Evolutionary conservation across 306 rosid genomes (phyloP).

Genomic region (Albizia julibrissin): DNA sequence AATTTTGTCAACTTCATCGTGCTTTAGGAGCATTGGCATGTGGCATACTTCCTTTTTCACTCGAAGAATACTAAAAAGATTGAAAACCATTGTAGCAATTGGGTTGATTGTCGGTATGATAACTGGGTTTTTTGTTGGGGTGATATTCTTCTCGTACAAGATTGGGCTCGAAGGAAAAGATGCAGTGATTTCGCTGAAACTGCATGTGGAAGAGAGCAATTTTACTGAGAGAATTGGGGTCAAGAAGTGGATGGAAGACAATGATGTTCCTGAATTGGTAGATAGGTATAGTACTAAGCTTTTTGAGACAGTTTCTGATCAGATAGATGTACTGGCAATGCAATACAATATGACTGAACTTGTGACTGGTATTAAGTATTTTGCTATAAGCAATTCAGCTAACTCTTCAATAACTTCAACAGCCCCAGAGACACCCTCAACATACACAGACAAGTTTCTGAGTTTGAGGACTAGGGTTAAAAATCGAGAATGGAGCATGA

Average conservation of each 20-base stretch:
- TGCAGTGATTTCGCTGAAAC: conserved; percentile 77
- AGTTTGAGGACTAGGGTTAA: conserved; percentile 63
- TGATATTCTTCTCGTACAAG: conserved; percentile 79
- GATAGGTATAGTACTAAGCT: conserved; percentile 73
- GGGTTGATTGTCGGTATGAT: conserved; percentile 82
- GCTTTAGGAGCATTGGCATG: conserved; percentile 65
- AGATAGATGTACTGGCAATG: conserved; percentile 80
- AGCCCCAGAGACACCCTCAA: conserved; percentile 52
- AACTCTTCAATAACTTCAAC: conserved; percentile 53
- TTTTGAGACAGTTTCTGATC: conserved; percentile 75
- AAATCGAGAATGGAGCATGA: conserved; percentile 74
- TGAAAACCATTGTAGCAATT: conserved; percentile 74
- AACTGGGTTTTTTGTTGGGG: conserved; percentile 66
- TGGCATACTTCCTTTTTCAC: conserved; percentile 76
- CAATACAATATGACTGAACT: conserved; percentile 84
- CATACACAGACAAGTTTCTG: conserved; percentile 62
- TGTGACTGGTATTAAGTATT: conserved; percentile 81
- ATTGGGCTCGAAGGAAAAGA: conserved; percentile 93
- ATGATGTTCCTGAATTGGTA: conserved; percentile 80
- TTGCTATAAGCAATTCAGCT: conserved; percentile 45
- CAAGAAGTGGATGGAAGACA: conserved; percentile 93
- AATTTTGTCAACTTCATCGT: conserved; percentile 65
- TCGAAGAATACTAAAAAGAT: conserved; percentile 54
- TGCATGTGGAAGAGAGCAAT: conserved; percentile 77
- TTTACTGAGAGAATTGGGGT: conserved; percentile 80